Conservation (phyloP, 257 asterid species). For the Solanum ahanhuiri region DNA sequence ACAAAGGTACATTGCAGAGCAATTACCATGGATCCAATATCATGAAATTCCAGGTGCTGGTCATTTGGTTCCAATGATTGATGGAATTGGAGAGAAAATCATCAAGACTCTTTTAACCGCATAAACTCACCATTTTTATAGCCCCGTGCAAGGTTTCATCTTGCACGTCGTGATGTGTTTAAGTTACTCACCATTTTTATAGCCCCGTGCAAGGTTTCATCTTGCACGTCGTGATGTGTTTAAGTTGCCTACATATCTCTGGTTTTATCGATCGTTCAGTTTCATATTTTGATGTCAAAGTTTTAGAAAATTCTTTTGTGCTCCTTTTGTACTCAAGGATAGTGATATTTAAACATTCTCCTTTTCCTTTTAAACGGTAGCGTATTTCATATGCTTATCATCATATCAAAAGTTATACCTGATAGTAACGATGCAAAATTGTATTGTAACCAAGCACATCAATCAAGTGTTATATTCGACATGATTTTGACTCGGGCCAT, state of each 20-base stretch:
- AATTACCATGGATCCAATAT: conserved; percentile 76
- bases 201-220: background rate
- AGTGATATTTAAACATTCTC: background rate
- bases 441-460: background rate
- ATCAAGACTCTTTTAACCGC: conserved; percentile 39
- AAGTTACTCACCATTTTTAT: background rate
- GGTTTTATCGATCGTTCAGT: background rate
- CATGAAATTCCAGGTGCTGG: conserved; percentile 76
- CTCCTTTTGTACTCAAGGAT: background rate
- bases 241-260: background rate
- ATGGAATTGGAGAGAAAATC: conserved; percentile 47
- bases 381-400: fast-evolving
- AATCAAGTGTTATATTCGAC: background rate
- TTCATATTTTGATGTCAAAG: background rate
- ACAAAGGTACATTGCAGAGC: conserved; percentile 51
- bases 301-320: background rate
- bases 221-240: background rate
- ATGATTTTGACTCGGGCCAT: background rate
- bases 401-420: background rate
- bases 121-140: background rate
- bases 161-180: background rate
- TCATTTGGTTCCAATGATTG: conserved; percentile 48
- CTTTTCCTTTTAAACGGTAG: background rate
- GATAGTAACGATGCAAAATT: too few relatives aligned
- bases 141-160: background rate